Base-by-base conservation (phyloP, 1,139 yeast genomes). In the Pichia kudriavzevii region DNA sequence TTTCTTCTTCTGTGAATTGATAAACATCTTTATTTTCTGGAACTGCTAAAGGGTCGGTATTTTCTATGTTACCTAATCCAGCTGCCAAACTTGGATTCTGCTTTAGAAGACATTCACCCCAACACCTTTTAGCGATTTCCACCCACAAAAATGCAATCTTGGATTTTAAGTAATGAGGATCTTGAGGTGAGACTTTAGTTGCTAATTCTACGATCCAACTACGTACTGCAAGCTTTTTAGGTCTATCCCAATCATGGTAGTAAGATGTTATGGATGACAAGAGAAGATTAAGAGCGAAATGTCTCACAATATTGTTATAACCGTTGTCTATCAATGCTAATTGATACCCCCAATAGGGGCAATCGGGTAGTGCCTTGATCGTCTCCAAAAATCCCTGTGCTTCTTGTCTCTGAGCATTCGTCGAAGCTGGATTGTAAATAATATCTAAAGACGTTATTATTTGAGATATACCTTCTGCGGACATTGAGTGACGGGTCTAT, bases 321-420 rank as follows among this genome's bases (percentile, higher is more conserved):
- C 75, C 35, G 49, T 74, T 72, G 44, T 77, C 78, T 30, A 72
- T 72, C 24, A 72, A 56, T 1, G 94, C 91, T 42, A 91, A 66
- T 53, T 82, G 88, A 60, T 79, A 88, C 2, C 98, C 98, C 91
- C 95, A 87, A 42, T 65, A 74, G 1, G 97, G 96, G 26, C 94
- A 80, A 53, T 87, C 93, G 11, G 79, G 83, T 43, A 81, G 77
- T 28, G 67, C 61, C 53, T 85, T 87, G 29, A 88, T 74, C 10
- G 75, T 64, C 49, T 87, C 95, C 28, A 91, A 64, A 48, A 85
- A 83, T 3, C 47, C 64, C 50, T 81, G 91, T 5, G 91, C 88
- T 40, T 75, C 74, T 38, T 73, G 70, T 43, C 93, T 66, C 41
- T 72, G 70, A 8, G 61, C 62, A 52, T 85, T 84, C 25, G 75